Conservation (phyloP, 257 asterid genomes). For the Solanum pinnatisectum region DNA sequence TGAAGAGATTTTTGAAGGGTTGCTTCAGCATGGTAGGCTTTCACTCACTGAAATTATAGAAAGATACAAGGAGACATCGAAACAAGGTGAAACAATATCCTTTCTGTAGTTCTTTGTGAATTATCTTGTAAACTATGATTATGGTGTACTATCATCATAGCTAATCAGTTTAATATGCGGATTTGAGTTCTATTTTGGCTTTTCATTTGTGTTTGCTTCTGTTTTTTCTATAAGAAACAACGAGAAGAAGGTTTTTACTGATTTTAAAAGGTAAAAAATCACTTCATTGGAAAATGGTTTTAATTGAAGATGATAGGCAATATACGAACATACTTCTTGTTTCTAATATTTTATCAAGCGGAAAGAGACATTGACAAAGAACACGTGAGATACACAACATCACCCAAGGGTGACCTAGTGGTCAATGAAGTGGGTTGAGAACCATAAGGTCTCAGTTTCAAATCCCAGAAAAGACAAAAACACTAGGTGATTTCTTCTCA, state of each 20-base stretch:
- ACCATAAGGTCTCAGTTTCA: not conserved
- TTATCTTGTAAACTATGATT: not conserved
- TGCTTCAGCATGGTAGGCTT: constrained; percentile 93
- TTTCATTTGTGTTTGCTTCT: not conserved
- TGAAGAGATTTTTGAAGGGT: constrained; percentile 48
- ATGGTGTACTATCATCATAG: not conserved
- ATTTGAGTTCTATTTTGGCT: not conserved
- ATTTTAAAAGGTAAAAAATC: not conserved
- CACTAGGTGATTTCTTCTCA: not conserved
- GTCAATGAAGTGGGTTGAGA: not conserved
- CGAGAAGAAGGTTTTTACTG: not conserved
- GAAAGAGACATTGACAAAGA: not conserved
- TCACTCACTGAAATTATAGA: constrained; percentile 54
- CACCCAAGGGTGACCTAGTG: not conserved
- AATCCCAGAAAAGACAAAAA: not conserved
- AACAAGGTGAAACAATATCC: constrained; percentile 21
- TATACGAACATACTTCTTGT: not conserved
- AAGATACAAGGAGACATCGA: constrained; percentile 40
- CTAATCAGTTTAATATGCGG: not conserved
- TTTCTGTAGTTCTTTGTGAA: not conserved
- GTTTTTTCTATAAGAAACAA: not conserved
- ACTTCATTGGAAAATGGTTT: not conserved
- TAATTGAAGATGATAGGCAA: not conserved
- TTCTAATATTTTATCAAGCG: not conserved
- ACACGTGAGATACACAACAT: not conserved